Conservation (phyloP, 345 rosid genomes). For the Salix brachista region DNA sequence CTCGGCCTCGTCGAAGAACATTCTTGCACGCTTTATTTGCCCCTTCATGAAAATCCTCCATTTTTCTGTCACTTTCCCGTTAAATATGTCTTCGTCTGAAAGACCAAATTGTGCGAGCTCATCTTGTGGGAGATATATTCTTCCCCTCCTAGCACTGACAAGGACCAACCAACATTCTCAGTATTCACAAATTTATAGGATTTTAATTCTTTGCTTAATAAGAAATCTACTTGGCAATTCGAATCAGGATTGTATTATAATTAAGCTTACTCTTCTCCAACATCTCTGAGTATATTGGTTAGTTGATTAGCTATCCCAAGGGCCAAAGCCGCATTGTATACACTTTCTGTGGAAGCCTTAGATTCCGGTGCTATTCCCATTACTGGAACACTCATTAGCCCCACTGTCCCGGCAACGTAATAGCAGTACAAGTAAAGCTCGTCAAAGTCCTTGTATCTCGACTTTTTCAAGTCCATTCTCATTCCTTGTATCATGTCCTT, state of each 20-base stretch:
- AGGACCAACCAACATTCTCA: not conserved
- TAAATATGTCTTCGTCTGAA: constrained; percentile 43
- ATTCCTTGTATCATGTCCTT: constrained; percentile 44
- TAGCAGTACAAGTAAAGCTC: constrained; percentile 58
- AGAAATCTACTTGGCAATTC: not conserved
- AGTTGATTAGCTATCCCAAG: constrained; percentile 58
- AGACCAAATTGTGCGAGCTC: constrained; percentile 40
- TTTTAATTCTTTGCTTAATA: not conserved
- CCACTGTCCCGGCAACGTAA: constrained; percentile 55
- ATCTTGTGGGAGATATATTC: constrained; percentile 49
- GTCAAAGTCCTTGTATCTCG: constrained; percentile 42
- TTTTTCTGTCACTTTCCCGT: constrained; percentile 40
- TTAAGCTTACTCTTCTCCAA: constrained; percentile 52
- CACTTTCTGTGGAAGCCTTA: constrained; percentile 43
- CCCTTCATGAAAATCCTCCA: constrained; percentile 50
- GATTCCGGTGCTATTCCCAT: constrained; percentile 55
- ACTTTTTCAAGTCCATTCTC: constrained; percentile 26
- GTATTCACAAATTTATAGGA: not conserved
- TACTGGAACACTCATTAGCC: constrained; percentile 52
- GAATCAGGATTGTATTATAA: not conserved
- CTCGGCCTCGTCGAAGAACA: constrained; percentile 51
- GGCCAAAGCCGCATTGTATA: constrained; percentile 48
- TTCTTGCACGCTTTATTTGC: constrained; percentile 49
- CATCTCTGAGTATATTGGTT: constrained; percentile 54
- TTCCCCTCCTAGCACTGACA: constrained; percentile 46